Percentiles rank a stretch among this genome's conserved stretches.
These are phyloP conservation scores for Aspergillus latus DNA, from an alignment of 2,329 filamentous ascomycete genomes.

Conservation along the genomic window DNA sequence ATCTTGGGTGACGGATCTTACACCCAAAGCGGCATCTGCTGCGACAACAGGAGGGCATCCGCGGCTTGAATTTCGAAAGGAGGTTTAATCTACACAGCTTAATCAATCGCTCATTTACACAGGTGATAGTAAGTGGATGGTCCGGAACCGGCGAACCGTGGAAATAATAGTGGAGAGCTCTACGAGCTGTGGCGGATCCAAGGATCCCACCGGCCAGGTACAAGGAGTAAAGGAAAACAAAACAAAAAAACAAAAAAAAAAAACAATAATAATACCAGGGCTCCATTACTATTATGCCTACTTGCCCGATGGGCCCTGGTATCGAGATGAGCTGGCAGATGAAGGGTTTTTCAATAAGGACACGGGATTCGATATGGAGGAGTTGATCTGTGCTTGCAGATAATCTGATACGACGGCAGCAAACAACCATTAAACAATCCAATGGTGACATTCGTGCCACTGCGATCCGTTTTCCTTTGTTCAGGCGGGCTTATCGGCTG, in stretches of 20 bases:
- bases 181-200: slow-evolving; percentile 14
- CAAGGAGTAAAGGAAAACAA: slow-evolving; percentile 6
- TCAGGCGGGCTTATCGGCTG: slow-evolving; percentile 6
- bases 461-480: neutral
- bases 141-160: slow-evolving; percentile 12
- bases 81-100: neutral
- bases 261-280: neutral
- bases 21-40: slow-evolving; percentile 1
- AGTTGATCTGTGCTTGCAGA: neutral
- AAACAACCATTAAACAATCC: neutral
- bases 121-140: slow-evolving; percentile 13
- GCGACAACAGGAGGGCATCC: neutral
- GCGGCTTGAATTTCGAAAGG: slow-evolving; percentile 3
- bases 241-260: too few relatives aligned
- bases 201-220: slow-evolving; percentile 12
- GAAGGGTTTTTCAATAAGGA: neutral
- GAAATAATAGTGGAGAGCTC: slow-evolving; percentile 21
- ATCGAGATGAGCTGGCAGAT: neutral
- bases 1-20: neutral
- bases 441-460: neutral
- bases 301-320: too few relatives aligned
- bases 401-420: neutral
- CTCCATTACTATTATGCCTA: neutral
- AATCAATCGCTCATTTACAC: slow-evolving; percentile 19
- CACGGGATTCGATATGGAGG: neutral